Evolutionary conservation across 441 rosid species (phyloP).

Genomic region (Daphne laureola): DNA sequence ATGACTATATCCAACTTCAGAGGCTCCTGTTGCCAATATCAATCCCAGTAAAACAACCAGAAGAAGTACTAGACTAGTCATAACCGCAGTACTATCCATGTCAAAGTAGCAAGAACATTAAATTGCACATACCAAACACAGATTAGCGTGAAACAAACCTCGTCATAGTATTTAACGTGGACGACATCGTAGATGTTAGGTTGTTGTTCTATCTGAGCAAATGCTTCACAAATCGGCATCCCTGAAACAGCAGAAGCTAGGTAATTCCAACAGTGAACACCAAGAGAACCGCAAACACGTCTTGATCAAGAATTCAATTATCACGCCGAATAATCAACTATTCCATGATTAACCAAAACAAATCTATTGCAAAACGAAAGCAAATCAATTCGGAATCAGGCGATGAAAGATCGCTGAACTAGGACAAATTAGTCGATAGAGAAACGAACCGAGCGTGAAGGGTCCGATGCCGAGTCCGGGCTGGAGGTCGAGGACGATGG

Average conservation of each 20-base stretch:
- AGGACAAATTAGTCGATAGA: neutral
- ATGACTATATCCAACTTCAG: constrained; percentile 78
- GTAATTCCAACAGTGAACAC: constrained; percentile 1
- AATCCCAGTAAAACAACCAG: no score
- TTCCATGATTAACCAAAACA: constrained; percentile 13
- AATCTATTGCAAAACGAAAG: neutral
- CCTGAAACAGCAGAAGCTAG: constrained; percentile 33
- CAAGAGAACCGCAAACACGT: constrained; percentile 1
- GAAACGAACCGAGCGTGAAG: constrained; percentile 62
- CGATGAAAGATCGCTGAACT: constrained; percentile 14
- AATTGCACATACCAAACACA: neutral
- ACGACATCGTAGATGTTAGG: constrained; percentile 93
- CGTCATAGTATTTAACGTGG: constrained; percentile 82
- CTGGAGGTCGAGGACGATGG: constrained; percentile 85
- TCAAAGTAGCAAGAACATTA: neutral
- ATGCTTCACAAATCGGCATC: constrained; percentile 92
- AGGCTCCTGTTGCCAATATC: constrained; percentile 49
- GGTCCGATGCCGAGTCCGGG: constrained; percentile 95
- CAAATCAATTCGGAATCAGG: neutral
- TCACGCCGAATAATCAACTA: neutral
- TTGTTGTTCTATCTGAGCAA: constrained; percentile 84
- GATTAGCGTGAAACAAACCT: constrained; percentile 37
- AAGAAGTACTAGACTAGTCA: neutral
- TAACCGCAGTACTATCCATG: neutral
- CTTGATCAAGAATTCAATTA: neutral